A percentile compares a stretch with the other conserved stretches of the same genome.
Conservation (phyloP, 2,329 filamentous ascomycete species). For the Arthrobotrys sphaeroides region DNA sequence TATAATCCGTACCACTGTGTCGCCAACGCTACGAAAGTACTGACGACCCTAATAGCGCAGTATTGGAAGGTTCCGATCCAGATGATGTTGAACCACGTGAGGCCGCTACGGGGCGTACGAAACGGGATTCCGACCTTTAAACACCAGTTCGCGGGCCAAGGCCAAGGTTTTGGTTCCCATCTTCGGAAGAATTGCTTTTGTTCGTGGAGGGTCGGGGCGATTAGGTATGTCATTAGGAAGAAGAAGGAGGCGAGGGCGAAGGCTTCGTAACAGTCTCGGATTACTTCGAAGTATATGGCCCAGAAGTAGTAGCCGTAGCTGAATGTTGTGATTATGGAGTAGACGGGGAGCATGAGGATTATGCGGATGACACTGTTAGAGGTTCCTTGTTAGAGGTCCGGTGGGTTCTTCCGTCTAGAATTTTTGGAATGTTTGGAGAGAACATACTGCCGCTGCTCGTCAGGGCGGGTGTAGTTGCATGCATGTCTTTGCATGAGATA, state of each 20-base stretch:
- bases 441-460: slow-evolving; percentile 69
- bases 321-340: slow-evolving; percentile 77
- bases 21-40: slow-evolving; percentile 80
- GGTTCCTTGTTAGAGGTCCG: neutral
- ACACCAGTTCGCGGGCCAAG: slow-evolving; percentile 76
- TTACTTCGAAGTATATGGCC: slow-evolving; percentile 80
- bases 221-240: slow-evolving; percentile 80
- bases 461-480: slow-evolving; percentile 69
- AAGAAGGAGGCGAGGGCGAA: slow-evolving; percentile 91
- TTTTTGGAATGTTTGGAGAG: slow-evolving; percentile 9
- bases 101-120: slow-evolving; percentile 77
- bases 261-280: slow-evolving; percentile 87
- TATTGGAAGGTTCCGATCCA: slow-evolving; percentile 88
- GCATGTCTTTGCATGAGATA: slow-evolving; percentile 71
- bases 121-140: slow-evolving; percentile 65
- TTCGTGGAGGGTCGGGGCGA: slow-evolving; percentile 77
- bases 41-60: slow-evolving; percentile 79
- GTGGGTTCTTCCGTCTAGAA: neutral
- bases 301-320: slow-evolving; percentile 78
- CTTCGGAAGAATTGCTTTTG: slow-evolving; percentile 84
- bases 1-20: slow-evolving; percentile 76
- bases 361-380: slow-evolving; percentile 79
- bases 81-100: slow-evolving; percentile 91
- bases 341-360: slow-evolving; percentile 86
- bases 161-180: slow-evolving; percentile 75